Evolutionary conservation across 129 eudicot genomes (phyloP).

Genomic region (Scalesia atractyloides): DNA sequence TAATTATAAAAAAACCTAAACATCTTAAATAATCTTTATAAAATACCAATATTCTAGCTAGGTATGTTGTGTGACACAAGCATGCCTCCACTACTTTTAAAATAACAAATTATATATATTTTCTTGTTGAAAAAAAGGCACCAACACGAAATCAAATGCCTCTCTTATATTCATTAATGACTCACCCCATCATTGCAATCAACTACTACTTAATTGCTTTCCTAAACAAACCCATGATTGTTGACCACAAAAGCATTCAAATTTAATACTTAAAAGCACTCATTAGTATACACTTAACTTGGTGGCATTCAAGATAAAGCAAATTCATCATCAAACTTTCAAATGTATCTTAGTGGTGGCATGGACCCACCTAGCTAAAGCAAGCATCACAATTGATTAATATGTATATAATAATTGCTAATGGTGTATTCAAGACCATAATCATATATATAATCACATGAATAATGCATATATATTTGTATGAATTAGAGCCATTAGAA

Average conservation of each 20-base stretch:
- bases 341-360: conserved; percentile 34
- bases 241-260: conserved; percentile 42
- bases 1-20: neutral
- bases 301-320: conserved; percentile 42
- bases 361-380: conserved; percentile 37
- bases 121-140: conserved; percentile 18
- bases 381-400: conserved; percentile 14
- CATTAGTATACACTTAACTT: conserved; percentile 36
- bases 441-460: conserved; percentile 31
- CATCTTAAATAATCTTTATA: neutral
- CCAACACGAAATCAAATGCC: conserved; percentile 36
- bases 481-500: conserved; percentile 8
- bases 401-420: conserved; percentile 21
- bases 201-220: conserved; percentile 41
- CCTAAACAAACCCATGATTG: conserved; percentile 35
- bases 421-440: conserved; percentile 22
- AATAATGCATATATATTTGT: conserved; percentile 13
- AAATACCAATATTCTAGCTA: neutral
- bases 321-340: conserved; percentile 29
- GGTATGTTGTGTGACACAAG: conserved; percentile 13
- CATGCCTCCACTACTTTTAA: conserved; percentile 28
- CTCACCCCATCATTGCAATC: conserved; percentile 44
- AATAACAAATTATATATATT: conserved; percentile 24
- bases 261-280: conserved; percentile 32
- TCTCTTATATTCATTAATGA: conserved; percentile 32